Base-by-base conservation (phyloP, 2,329 filamentous ascomycete species). In the Fusarium mundagurra region DNA sequence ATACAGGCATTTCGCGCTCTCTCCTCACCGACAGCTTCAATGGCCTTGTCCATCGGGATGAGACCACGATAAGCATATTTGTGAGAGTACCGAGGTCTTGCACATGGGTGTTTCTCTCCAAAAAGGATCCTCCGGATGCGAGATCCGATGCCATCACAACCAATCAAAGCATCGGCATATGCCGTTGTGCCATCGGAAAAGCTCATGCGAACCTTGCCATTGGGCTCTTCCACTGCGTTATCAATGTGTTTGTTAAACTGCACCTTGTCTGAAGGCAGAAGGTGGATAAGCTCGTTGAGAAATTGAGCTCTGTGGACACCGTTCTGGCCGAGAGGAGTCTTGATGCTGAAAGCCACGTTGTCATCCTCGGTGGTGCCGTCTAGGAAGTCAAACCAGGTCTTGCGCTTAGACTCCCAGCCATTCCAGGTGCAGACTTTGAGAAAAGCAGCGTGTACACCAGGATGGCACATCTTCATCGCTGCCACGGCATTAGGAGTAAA, bases 81-180 rank as follows among this genome's bases (percentile, higher is more conserved):
- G 27, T 87, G 85, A 0, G 86, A 86, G 69, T 88, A 92, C 0
- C 76, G 68, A 1, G 81, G 83, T 74, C 3, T 86, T 76, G 60
- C 83, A 55, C 33, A 85, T 76, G 61, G 84, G 79, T 80, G 66
- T 22, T 81, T 75, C 3, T 82, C 75, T 0, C 86, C 87, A 1
- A 90, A 80, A 14, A 92, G 79, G 12, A 88, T 77, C 36, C 85
- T 77, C 4, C 90, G 81, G 2, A 88, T 85, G 22, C 82, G 81
- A 14, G 88, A 89, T 78, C 92, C 92, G 76, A 92, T 91, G 0
- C 91, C 91, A 78, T 93, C 91, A 72, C 89, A 91, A 0, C 89
- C 91, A 51, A 93, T 82, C 0, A 91, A 61, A 1, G 80, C 83
- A 33, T 84, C 82, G 8, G 84, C 82, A 13, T 78, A 71, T 6